Conservation (phyloP, 352 stramenopile genomes). For the Pythium monospermum region DNA sequence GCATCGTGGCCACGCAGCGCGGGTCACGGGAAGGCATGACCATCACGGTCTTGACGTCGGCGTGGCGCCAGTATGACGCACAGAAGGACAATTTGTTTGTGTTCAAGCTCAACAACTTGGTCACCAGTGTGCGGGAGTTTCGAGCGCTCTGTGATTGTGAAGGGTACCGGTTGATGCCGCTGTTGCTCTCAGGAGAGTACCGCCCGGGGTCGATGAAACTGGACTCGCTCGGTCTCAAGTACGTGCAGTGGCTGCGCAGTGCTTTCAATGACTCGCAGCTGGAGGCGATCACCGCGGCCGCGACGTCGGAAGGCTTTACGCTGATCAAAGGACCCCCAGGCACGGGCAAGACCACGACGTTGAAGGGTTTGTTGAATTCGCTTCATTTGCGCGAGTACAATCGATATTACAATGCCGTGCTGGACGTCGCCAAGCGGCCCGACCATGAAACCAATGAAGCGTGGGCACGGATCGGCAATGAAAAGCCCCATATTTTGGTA, state of each 20-base stretch:
- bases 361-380: conserved; percentile 90
- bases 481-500: conserved; percentile 92
- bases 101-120: conserved; percentile 86
- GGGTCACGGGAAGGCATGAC: conserved; percentile 71
- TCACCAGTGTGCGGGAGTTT: conserved; percentile 87
- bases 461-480: conserved; percentile 78
- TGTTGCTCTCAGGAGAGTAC: conserved; percentile 73
- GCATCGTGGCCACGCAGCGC: conserved; percentile 64
- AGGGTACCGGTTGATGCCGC: conserved; percentile 66
- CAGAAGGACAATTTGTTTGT: conserved; percentile 44
- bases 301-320: conserved; percentile 87
- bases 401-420: conserved; percentile 87
- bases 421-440: conserved; percentile 73
- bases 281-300: conserved; percentile 84
- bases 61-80: conserved; percentile 46
- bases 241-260: conserved; percentile 72
- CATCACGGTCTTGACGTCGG: conserved; percentile 50
- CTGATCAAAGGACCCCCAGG: conserved; percentile 89
- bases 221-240: conserved; percentile 74
- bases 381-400: conserved; percentile 92
- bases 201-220: conserved; percentile 68
- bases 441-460: conserved; percentile 79
- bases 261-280: conserved; percentile 89
- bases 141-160: conserved; percentile 78
- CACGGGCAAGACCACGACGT: conserved; percentile 91